Percentiles rank a stretch among this genome's conserved stretches.
phyloP scores from a whole-genome alignment of 108 stramenopile genomes.

The Cyclotella baltica region DNA sequence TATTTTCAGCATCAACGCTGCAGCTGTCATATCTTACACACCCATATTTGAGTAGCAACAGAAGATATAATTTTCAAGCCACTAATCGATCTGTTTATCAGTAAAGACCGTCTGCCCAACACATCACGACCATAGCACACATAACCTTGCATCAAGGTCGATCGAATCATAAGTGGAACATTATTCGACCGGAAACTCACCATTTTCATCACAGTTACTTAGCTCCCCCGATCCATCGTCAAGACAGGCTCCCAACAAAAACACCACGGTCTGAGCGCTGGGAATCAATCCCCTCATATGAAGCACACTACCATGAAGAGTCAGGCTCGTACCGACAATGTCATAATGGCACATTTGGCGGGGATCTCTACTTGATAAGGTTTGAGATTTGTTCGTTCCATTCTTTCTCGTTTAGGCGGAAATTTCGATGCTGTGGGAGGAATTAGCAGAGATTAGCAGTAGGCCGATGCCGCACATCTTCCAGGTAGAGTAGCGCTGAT shows the following conservation, averaged over 20 bases:
- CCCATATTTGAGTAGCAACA: slow-evolving; percentile 36
- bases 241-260: too few relatives aligned
- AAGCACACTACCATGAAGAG: slow-evolving; percentile 69
- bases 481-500: too few relatives aligned
- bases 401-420: slow-evolving; percentile 5
- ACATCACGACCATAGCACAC: slow-evolving; percentile 74
- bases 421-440: neutral
- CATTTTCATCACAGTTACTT: neutral
- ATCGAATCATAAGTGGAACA: slow-evolving; percentile 73
- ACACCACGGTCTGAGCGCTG: slow-evolving; percentile 54
- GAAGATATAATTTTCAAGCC: slow-evolving; percentile 45
- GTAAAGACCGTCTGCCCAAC: slow-evolving; percentile 76
- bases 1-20: neutral
- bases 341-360: slow-evolving; percentile 18
- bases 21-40: slow-evolving; percentile 27
- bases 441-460: too few relatives aligned
- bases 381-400: slow-evolving; percentile 24
- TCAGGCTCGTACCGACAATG: neutral
- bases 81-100: slow-evolving; percentile 45
- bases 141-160: too few relatives aligned
- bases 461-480: slow-evolving; percentile 54
- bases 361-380: slow-evolving; percentile 44
- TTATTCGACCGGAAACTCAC: slow-evolving; percentile 24
- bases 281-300: slow-evolving; percentile 65
- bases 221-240: neutral